Evolutionary conservation across 495 filamentous ascomycete species (phyloP).

Genomic region (Astrothelium macrocarpum): DNA sequence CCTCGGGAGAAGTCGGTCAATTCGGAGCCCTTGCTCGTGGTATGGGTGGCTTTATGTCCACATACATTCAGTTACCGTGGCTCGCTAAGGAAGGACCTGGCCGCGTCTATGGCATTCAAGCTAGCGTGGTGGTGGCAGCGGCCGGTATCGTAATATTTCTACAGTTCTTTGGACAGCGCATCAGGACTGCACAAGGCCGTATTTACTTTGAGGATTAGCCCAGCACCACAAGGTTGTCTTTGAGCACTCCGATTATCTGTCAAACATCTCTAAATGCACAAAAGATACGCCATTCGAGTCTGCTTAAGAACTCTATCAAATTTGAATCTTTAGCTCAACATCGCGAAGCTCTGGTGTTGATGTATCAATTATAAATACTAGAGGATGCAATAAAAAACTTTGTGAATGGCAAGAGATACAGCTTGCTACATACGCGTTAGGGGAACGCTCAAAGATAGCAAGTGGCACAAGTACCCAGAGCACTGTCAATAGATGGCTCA

Average conservation of each 20-base stretch:
- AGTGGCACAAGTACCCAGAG: no score
- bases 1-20: constrained; percentile 21
- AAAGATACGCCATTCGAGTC: neutral
- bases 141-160: constrained; percentile 6
- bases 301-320: neutral
- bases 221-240: neutral
- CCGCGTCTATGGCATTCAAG: constrained; percentile 11
- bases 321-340: neutral
- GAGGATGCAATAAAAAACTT: neutral
- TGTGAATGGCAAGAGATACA: no score
- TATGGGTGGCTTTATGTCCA: constrained; percentile 13
- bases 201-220: constrained; percentile 7
- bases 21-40: constrained; percentile 1
- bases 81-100: constrained; percentile 6
- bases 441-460: no score
- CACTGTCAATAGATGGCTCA: no score
- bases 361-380: neutral
- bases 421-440: no score
- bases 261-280: neutral
- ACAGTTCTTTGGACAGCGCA: constrained; percentile 13
- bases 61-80: constrained; percentile 13
- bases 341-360: neutral
- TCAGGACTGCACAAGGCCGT: constrained; percentile 8
- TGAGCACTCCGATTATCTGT: neutral
- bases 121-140: constrained; percentile 7